Conservation (phyloP, 495 filamentous ascomycete genomes). For the Trichoderma reesei region DNA sequence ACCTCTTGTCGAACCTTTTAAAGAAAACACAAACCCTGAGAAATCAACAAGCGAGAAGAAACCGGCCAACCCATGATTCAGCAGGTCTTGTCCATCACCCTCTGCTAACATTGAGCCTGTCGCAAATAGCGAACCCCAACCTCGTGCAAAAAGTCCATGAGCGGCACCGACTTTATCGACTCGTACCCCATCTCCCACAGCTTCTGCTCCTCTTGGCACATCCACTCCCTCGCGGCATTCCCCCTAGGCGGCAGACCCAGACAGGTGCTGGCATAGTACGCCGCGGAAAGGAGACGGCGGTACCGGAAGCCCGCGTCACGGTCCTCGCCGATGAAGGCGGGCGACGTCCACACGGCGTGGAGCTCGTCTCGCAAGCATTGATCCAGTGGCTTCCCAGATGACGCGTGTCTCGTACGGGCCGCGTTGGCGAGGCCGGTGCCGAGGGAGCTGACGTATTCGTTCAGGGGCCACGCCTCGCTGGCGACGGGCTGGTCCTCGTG, state of each 20-base stretch:
- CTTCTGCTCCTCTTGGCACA: neutral
- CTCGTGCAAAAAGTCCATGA: neutral
- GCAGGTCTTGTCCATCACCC: neutral
- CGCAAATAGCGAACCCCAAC: neutral
- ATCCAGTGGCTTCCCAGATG: neutral
- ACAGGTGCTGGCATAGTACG: neutral
- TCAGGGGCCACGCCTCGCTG: neutral
- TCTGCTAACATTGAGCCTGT: neutral
- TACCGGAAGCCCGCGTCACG: neutral
- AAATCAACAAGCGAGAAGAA: neutral
- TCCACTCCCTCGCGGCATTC: neutral
- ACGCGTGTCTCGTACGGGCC: neutral
- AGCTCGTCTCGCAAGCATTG: neutral
- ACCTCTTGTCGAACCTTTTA: too few relatives aligned
- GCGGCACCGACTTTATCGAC: neutral
- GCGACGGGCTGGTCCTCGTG: neutral
- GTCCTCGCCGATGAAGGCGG: neutral
- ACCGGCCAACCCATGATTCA: neutral
- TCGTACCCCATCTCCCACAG: neutral
- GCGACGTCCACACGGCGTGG: neutral
- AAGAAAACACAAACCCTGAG: neutral
- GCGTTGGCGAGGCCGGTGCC: neutral
- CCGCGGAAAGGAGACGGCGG: neutral
- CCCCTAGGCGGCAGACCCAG: neutral
- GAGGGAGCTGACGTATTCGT: neutral